Percentiles rank a stretch among this genome's conserved stretches.
Conservation (phyloP, 2,329 filamentous ascomycete genomes). For the Aquanectria penicillioides region DNA sequence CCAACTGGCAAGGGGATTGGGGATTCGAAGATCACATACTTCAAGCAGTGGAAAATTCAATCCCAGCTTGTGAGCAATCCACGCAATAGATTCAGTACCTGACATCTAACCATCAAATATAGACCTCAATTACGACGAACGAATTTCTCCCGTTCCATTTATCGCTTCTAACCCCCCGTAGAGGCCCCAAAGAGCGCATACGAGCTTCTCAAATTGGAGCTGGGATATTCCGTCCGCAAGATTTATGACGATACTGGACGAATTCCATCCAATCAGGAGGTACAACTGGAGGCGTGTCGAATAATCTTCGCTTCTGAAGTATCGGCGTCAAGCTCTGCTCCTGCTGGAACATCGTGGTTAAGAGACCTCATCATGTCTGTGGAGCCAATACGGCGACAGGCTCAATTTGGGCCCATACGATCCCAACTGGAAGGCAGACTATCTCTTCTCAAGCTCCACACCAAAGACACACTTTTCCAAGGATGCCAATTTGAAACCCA, state of each 20-base stretch:
- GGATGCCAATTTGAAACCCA: constrained; percentile 41
- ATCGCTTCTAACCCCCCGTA: constrained; percentile 27
- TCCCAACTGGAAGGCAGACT: constrained; percentile 38
- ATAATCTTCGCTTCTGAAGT: constrained; percentile 29
- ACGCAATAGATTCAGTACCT: neutral
- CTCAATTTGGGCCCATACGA: constrained; percentile 39
- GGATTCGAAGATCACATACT: neutral
- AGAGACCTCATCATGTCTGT: constrained; percentile 34
- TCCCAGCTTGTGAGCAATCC: neutral
- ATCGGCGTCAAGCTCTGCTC: neutral
- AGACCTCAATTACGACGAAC: constrained; percentile 38
- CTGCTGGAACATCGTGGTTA: constrained; percentile 27
- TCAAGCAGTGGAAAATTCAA: neutral
- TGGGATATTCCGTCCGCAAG: constrained; percentile 38
- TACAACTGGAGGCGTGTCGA: constrained; percentile 35
- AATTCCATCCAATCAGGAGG: constrained; percentile 30
- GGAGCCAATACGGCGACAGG: constrained; percentile 22
- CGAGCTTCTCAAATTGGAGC: constrained; percentile 34
- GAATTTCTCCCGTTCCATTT: constrained; percentile 33
- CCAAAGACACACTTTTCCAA: constrained; percentile 43
- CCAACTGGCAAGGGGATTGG: neutral
- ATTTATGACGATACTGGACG: constrained; percentile 29
- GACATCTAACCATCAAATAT: neutral
- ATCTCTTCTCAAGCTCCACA: constrained; percentile 37
- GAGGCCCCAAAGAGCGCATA: constrained; percentile 35